A percentile compares a stretch with the other conserved stretches of the same genome.
Conservation (phyloP, 352 stramenopile genomes). For the Blastocystis sp. region DNA sequence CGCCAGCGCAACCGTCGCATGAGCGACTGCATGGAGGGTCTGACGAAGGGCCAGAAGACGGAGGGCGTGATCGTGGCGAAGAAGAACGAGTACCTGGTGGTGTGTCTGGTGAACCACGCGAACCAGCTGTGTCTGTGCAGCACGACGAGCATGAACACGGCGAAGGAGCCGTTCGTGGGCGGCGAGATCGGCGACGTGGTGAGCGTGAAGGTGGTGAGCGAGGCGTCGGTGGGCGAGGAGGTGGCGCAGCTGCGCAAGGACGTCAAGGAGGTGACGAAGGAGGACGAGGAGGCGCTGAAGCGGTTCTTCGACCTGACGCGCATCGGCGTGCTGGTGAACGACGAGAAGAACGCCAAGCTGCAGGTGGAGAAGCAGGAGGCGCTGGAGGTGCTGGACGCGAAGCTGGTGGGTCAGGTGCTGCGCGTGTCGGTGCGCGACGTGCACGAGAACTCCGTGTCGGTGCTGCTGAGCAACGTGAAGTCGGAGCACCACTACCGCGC, state of each 20-base stretch:
- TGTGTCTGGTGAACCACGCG: background rate
- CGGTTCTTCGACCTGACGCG: constrained; percentile 16
- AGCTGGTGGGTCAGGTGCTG: constrained; percentile 26
- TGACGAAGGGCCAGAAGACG: background rate
- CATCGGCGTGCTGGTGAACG: background rate
- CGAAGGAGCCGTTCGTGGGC: background rate
- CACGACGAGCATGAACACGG: background rate
- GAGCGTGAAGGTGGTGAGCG: background rate
- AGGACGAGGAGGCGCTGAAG: background rate
- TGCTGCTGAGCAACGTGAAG: background rate
- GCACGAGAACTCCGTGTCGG: background rate
- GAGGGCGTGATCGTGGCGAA: constrained; percentile 12
- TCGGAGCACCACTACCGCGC: background rate
- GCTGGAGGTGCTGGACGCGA: constrained; percentile 1
- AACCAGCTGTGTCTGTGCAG: constrained; percentile 19
- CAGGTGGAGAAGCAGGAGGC: background rate
- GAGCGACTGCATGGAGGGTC: background rate
- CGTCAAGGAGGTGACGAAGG: background rate
- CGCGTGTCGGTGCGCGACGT: background rate
- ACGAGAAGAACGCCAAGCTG: background rate
- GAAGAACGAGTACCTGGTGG: constrained; percentile 45
- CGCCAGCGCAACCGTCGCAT: background rate
- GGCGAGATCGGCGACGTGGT: background rate
- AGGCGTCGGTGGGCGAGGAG: background rate
- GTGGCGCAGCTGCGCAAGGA: background rate